Percentiles rank a stretch among this genome's conserved stretches.
These are phyloP conservation scores for Breynia disticha DNA, from an alignment of 441 rosid species.

Conservation along the genomic window DNA sequence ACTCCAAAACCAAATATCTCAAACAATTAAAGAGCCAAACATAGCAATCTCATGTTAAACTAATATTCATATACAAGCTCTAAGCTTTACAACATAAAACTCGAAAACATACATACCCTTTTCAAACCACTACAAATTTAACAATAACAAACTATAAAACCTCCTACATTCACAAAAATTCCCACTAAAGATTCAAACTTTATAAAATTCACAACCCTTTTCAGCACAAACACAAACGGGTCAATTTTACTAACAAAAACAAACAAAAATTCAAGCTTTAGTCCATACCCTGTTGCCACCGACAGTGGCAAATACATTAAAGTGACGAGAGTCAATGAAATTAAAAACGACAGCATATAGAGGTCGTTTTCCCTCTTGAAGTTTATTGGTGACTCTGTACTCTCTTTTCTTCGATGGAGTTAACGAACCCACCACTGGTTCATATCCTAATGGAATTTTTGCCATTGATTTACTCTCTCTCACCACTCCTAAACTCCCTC, in stretches of 20 bases:
- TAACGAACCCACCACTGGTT: constrained; percentile 74
- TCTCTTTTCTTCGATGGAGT: constrained; percentile 60
- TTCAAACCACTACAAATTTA: background rate
- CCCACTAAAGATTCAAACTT: no score
- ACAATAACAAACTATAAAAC: background rate
- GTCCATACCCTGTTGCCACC: constrained; percentile 80
- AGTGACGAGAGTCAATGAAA: constrained; percentile 78
- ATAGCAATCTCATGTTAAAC: no score
- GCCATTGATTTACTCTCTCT: constrained; percentile 31
- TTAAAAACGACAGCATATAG: constrained; percentile 77
- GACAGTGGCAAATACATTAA: constrained; percentile 81
- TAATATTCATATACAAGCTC: no score
- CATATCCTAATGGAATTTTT: constrained; percentile 62
- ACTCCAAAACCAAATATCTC: background rate
- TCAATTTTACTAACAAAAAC: background rate
- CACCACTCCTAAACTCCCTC: background rate
- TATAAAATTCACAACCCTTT: background rate
- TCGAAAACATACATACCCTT: background rate
- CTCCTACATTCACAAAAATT: background rate
- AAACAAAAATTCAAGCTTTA: background rate
- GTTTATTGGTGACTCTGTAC: constrained; percentile 79
- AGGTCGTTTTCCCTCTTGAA: constrained; percentile 89
- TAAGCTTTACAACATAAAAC: background rate
- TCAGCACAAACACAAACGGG: constrained; percentile 1
- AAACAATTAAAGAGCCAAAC: background rate